Evolutionary conservation across 2,329 filamentous ascomycete genomes (phyloP), one percentile per base, ranked within the genome.

Genomic region (Fusarium circinatum): DNA sequence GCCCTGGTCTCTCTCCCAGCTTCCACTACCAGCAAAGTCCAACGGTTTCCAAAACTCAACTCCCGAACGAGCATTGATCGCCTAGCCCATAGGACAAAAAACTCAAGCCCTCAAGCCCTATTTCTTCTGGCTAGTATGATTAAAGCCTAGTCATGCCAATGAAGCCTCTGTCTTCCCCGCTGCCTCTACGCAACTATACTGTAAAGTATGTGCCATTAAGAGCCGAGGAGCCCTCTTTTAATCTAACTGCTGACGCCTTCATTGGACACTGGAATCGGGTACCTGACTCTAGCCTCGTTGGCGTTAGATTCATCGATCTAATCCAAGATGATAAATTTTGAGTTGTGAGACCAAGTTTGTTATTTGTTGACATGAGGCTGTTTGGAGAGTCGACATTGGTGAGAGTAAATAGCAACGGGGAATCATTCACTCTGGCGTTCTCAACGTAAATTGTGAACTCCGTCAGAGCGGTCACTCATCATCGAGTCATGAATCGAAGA

Each of bases 281-380:
- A 75, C 72, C 72, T 74, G 70, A 74, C 68, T 72, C 68, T 74
- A 74, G 65, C 71, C 73, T 64, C 18, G 41, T 72, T 59, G 39
- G 18, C 36, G 42, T 68, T 74, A 74, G 59, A 59, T 61, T 32
- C 51, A 56, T 70, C 72, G 68, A 75, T 69, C 65, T 63, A 75
- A 58, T 42, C 54, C 60, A 66, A 39, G 52, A 62, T 63, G 57
- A 60, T 59, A 38, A 63, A 39, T 70, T 74, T 22, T 65, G 68
- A 72, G 48, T 62, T 72, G 44, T 64, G 48, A 75, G 68, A 69
- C 52, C 56, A 54, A 57, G 64, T 44, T 57, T 65, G 55, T 60
- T 39, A 38, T 71, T 62, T 73, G 65, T 73, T 70, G 71, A 62
- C 70, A 66, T 73, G 65, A 71, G 58, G 71, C 73, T 73, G 61